Base-by-base conservation (phyloP, 2,329 filamentous ascomycete genomes). In the Xylariaceae sp. region DNA sequence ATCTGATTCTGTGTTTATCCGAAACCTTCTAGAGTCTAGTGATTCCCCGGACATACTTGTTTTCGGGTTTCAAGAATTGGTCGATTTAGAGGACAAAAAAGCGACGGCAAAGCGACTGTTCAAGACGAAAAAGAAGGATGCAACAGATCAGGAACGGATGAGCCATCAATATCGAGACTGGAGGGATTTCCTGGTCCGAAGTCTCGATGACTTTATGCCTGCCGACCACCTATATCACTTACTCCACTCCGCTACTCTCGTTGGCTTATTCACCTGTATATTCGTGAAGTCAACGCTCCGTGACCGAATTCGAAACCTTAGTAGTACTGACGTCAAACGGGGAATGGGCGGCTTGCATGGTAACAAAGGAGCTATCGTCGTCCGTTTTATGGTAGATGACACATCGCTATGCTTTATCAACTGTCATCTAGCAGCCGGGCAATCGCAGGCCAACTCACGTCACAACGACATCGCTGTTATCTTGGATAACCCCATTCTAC, bases 31-130 rank as follows among this genome's bases (percentile, higher is more conserved):
- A 22, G 81, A 86, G 59, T 82, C 81, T n/a, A 85, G 87, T 57
- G 81, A 86, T 37, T 84, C 87, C 7, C 90, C 94, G 0, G 94
- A 97, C 63, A 91, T 99, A 47, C 74, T 97, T 2, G 83, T 97
- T 0, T 99, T 99, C 75, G 92, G 92, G 1, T 99, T 99, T 70
- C 94, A 99, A 70, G 94, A 99, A 71, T 79, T 99, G n/a, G 94
- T 99, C 3, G 94, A 99, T 67, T 77, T 99, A 7, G 94, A 99
- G 70, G 89, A 99, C 73, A 97, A 97, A 74, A 95, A 92, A 62
- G 88, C 95, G 47, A 97, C 92, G 19, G 94, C 94, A n/a, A 96
- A 94, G 73, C 90, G 89, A 51, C 85, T 97, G 62, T 86, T 97
- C 68, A 94, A 92, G 67, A 94, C 94, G 70, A 95, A 96, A 68